These are phyloP conservation scores for Penicillium sp. DNA, from an alignment of 2,329 filamentous ascomycete genomes.

Conservation along the genomic window DNA sequence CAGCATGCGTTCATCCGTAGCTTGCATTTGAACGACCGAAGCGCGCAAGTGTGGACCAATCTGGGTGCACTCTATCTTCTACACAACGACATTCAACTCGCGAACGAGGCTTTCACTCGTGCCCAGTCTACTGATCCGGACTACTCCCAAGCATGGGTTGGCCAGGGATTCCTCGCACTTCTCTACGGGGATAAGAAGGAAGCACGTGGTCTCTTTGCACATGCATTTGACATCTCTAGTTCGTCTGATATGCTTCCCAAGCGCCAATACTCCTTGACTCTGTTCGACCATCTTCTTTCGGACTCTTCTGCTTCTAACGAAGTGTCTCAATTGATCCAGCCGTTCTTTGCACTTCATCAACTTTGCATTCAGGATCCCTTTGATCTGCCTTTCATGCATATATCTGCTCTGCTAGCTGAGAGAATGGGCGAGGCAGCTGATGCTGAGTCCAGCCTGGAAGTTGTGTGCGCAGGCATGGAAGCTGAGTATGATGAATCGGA, in stretches of 20 bases:
- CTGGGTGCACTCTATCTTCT: conserved; percentile 82
- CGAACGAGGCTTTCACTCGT: conserved; percentile 84
- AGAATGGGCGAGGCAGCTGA: conserved; percentile 68
- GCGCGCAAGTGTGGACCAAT: conserved; percentile 84
- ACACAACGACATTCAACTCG: conserved; percentile 79
- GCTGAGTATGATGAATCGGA: conserved; percentile 82
- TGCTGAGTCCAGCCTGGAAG: conserved; percentile 64
- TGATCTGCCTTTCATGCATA: conserved; percentile 72
- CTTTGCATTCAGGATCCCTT: conserved; percentile 69
- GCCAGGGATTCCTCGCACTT: conserved; percentile 82
- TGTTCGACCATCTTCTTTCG: conserved; percentile 77
- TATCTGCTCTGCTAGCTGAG: conserved; percentile 79
- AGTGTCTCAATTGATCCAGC: conserved; percentile 70
- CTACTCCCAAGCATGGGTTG: conserved; percentile 89
- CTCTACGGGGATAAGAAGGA: conserved; percentile 73
- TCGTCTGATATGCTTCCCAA: conserved; percentile 72
- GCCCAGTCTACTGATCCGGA: conserved; percentile 94
- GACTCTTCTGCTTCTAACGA: conserved; percentile 54
- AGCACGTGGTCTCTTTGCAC: conserved; percentile 81
- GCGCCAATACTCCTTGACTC: conserved; percentile 74
- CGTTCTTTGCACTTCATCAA: conserved; percentile 85
- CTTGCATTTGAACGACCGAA: conserved; percentile 87
- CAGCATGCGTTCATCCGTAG: conserved; percentile 94
- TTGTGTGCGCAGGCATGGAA: conserved; percentile 71
- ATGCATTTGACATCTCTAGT: conserved; percentile 89